Percentiles rank a stretch among this genome's conserved stretches.
phyloP scores from a whole-genome alignment of 2,329 filamentous ascomycete genomes.

The Sporothrix dimorphospora region DNA sequence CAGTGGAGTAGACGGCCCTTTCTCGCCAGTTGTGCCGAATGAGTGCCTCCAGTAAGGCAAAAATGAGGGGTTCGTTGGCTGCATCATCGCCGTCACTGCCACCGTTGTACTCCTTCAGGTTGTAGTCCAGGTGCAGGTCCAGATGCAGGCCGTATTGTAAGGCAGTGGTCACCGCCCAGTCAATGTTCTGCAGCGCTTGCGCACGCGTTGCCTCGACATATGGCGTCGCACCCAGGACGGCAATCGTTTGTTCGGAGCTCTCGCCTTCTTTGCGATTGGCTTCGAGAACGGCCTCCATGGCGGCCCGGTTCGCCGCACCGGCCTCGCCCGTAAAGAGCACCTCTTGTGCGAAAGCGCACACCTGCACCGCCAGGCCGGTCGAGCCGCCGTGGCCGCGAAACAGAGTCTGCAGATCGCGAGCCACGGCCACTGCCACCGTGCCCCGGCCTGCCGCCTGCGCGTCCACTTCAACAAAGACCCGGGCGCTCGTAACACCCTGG shows the following conservation, averaged over 20 bases:
- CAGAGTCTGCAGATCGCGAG: slow-evolving; percentile 57
- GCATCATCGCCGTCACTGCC: background rate
- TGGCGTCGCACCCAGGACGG: slow-evolving; percentile 68
- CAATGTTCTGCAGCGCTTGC: slow-evolving; percentile 59
- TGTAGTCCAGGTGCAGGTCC: slow-evolving; percentile 75
- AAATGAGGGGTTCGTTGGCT: slow-evolving; percentile 51
- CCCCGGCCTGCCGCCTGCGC: slow-evolving; percentile 52
- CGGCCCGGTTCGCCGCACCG: slow-evolving; percentile 55
- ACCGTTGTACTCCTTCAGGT: slow-evolving; percentile 50
- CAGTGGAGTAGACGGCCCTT: slow-evolving; percentile 26
- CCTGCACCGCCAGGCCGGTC: slow-evolving; percentile 65
- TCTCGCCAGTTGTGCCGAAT: slow-evolving; percentile 53
- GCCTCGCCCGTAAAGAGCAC: slow-evolving; percentile 61
- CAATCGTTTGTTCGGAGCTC: slow-evolving; percentile 44
- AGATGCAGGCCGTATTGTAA: slow-evolving; percentile 57
- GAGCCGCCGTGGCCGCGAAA: slow-evolving; percentile 55
- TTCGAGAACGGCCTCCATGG: slow-evolving; percentile 45
- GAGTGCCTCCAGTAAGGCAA: slow-evolving; percentile 57
- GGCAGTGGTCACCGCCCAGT: slow-evolving; percentile 63
- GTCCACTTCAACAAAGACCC: slow-evolving; percentile 74
- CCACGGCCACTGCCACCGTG: slow-evolving; percentile 50
- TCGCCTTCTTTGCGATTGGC: slow-evolving; percentile 19
- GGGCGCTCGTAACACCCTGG: slow-evolving; percentile 68
- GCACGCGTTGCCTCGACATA: slow-evolving; percentile 64
- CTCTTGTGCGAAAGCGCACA: slow-evolving; percentile 73